Evolutionary conservation across 805 yeast genomes (phyloP).

Genomic region (Wickerhamiella sorbophila): DNA sequence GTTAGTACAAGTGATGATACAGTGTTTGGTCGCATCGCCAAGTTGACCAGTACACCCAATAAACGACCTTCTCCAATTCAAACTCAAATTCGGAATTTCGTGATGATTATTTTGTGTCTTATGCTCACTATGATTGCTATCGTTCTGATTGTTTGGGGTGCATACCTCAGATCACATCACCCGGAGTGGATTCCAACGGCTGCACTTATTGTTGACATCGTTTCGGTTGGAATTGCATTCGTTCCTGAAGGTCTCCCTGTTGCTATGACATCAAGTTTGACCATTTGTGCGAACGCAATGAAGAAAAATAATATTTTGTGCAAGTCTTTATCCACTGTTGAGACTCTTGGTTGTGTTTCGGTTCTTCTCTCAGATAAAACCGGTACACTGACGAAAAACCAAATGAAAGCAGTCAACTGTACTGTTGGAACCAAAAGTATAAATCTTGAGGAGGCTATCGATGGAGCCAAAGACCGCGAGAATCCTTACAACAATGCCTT

Average conservation of each 20-base stretch:
- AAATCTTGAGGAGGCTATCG: neutral
- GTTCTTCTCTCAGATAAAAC: constrained; percentile 38
- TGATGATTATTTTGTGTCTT: constrained; percentile 24
- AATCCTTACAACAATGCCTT: neutral
- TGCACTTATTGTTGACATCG: constrained; percentile 39
- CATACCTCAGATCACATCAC: constrained; percentile 57
- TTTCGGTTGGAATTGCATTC: constrained; percentile 91
- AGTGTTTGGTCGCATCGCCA: constrained; percentile 84
- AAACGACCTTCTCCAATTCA: constrained; percentile 59
- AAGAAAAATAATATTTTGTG: constrained; percentile 32
- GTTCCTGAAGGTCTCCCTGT: constrained; percentile 96
- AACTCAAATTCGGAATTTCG: constrained; percentile 16
- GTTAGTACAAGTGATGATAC: constrained; percentile 77
- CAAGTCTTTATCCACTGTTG: constrained; percentile 34
- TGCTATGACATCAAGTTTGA: constrained; percentile 87
- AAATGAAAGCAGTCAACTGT: constrained; percentile 20
- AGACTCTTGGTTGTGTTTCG: constrained; percentile 40
- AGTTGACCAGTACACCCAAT: constrained; percentile 90
- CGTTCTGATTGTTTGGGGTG: constrained; percentile 74
- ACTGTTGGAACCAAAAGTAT: neutral
- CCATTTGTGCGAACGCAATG: constrained; percentile 45
- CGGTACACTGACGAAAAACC: constrained; percentile 34
- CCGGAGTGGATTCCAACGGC: constrained; percentile 92
- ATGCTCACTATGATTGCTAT: constrained; percentile 77
- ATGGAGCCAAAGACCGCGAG: neutral